These are phyloP conservation scores for Phytophthora pseudosyringae DNA, from an alignment of 352 stramenopile genomes.

Conservation along the genomic window DNA sequence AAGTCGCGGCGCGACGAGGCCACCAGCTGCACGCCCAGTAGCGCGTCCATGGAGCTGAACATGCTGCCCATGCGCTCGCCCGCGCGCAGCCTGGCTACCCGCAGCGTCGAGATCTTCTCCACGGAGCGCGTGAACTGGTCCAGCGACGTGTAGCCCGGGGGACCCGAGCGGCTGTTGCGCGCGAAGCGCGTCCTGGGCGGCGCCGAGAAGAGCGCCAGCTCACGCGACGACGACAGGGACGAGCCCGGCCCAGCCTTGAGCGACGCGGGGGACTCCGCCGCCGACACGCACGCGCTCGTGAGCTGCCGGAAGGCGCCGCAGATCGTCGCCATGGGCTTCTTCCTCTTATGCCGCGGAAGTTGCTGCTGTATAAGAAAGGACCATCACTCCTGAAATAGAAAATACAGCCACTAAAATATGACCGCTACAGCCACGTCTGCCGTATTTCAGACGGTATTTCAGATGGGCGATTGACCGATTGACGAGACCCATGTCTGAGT, in stretches of 20 bases:
- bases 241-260: conserved; percentile 27
- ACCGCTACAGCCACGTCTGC: background rate
- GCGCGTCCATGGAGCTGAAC: conserved; percentile 56
- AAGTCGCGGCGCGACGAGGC: conserved; percentile 66
- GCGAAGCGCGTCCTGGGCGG: conserved; percentile 13
- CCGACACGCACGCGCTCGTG: conserved; percentile 40
- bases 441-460: background rate
- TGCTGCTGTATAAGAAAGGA: conserved; percentile 23
- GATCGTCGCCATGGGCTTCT: conserved; percentile 38
- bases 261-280: conserved; percentile 41
- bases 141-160: conserved; percentile 29
- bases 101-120: conserved; percentile 57
- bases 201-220: conserved; percentile 29
- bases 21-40: conserved; percentile 65
- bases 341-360: conserved; percentile 20
- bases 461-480: conserved; percentile 1
- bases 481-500: conserved; percentile 8
- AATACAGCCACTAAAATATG: conserved; percentile 12
- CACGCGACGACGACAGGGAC: conserved; percentile 41
- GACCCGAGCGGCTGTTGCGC: conserved; percentile 22
- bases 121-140: conserved; percentile 57
- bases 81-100: conserved; percentile 34
- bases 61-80: conserved; percentile 43
- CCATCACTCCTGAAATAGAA: conserved; percentile 22
- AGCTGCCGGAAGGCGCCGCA: conserved; percentile 54